Evolutionary conservation across 2,329 filamentous ascomycete species (phyloP).

Genomic region (Ascochyta fabae): DNA sequence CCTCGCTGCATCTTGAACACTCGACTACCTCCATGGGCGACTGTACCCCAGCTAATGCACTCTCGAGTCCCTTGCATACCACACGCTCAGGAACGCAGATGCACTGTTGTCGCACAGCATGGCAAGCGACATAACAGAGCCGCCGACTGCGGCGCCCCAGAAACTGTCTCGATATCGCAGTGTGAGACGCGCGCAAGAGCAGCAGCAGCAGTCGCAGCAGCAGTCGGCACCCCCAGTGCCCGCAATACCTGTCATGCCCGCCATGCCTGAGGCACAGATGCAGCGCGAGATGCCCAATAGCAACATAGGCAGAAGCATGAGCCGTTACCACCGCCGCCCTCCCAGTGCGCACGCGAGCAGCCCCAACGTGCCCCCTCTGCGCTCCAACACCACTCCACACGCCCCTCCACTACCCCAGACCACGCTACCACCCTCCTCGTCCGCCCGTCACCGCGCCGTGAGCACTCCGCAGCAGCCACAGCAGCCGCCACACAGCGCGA

Average conservation of each 20-base stretch:
- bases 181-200: constrained; percentile 56
- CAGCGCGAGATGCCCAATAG: constrained; percentile 13
- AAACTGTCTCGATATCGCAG: constrained; percentile 67
- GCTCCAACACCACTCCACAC: constrained; percentile 33
- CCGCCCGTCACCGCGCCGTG: constrained; percentile 34
- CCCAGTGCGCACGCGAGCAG: constrained; percentile 35
- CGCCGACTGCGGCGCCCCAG: constrained; percentile 32
- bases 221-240: constrained; percentile 30
- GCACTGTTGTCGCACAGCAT: constrained; percentile 36
- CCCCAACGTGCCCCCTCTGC: constrained; percentile 30
- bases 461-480: constrained; percentile 40
- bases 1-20: constrained; percentile 12
- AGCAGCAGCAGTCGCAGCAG: constrained; percentile 29
- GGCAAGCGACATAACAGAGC: constrained; percentile 39
- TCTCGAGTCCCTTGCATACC: constrained; percentile 14
- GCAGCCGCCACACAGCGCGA: constrained; percentile 24
- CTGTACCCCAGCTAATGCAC: constrained; percentile 12
- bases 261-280: constrained; percentile 6
- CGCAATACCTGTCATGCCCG: constrained; percentile 23
- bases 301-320: constrained; percentile 47
- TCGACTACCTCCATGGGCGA: constrained; percentile 8
- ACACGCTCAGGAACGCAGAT: constrained; percentile 19
- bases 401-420: constrained; percentile 17
- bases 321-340: constrained; percentile 50
- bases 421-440: constrained; percentile 19